Percentiles rank a stretch among this genome's conserved stretches.
phyloP scores from a whole-genome alignment of 768 basidiomycete genomes.

The Serpula lacrymans region DNA sequence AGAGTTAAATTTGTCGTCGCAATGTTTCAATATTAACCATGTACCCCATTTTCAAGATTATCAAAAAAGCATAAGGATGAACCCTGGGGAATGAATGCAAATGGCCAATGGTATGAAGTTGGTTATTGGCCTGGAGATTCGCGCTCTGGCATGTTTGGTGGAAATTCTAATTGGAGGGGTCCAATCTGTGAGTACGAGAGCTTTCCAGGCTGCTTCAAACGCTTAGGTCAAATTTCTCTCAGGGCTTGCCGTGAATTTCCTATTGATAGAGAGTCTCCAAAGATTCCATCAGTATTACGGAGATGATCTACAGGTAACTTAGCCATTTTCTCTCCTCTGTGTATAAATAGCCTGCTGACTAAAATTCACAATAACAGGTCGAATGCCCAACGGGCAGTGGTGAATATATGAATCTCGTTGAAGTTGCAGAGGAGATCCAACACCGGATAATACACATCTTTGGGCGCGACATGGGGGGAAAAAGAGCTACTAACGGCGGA shows the following conservation, averaged over 20 bases:
- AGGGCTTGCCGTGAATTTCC: conserved; percentile 96
- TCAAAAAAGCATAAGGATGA: conserved; percentile 88
- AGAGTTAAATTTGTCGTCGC: no score
- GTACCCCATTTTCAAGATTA: no score
- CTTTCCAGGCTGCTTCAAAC: neutral
- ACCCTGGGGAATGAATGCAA: conserved; percentile 94
- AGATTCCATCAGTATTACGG: conserved; percentile 99
- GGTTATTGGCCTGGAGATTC: conserved; percentile 99
- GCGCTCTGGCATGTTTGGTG: conserved; percentile 95
- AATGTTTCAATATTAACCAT: neutral
- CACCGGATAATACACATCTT: conserved; percentile 99
- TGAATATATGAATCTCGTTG: conserved; percentile 94
- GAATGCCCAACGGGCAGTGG: conserved; percentile 97
- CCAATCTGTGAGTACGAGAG: conserved; percentile 78
- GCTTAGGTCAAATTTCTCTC: conserved; percentile 1
- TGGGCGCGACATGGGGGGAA: conserved; percentile 83
- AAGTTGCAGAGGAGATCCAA: conserved; percentile 96
- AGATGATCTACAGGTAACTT: conserved; percentile 66
- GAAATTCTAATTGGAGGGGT: conserved; percentile 98
- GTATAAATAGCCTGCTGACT: neutral
- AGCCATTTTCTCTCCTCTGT: neutral
- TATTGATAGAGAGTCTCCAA: conserved; percentile 94
- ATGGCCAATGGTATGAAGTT: conserved; percentile 89
- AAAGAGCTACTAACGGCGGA: conserved; percentile 89
- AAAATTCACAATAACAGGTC: no score